A percentile compares a stretch with the other conserved stretches of the same genome.
Conservation (phyloP, 805 yeast species). For the Nakazawaea ishiwadae region DNA sequence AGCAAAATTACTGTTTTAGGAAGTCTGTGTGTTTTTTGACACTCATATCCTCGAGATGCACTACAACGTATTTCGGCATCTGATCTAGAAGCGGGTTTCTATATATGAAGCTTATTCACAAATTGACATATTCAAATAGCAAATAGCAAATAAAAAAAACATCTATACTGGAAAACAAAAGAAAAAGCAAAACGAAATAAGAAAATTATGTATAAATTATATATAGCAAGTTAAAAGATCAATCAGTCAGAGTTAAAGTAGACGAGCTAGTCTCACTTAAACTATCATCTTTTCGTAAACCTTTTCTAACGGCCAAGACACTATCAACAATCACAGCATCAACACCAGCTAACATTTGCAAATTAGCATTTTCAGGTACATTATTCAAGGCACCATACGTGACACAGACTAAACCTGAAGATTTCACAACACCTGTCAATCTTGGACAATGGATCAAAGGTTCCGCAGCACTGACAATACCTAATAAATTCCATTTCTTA, state of each 20-base stretch:
- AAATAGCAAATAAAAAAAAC: too few species aligned
- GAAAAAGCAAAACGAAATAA: neutral
- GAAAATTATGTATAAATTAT: neutral
- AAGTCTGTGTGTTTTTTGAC: too few species aligned
- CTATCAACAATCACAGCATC: slow-evolving; percentile 98
- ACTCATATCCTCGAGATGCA: too few species aligned
- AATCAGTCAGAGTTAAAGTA: neutral
- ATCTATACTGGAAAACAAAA: neutral
- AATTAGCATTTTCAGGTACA: slow-evolving; percentile 73
- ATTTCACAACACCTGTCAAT: slow-evolving; percentile 84
- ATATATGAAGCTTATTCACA: too few species aligned
- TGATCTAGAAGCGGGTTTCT: too few species aligned
- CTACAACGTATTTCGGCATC: too few species aligned
- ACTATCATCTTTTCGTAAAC: slow-evolving; percentile 38
- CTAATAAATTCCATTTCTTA: slow-evolving; percentile 84
- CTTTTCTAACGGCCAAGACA: slow-evolving; percentile 89
- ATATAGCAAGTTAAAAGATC: neutral
- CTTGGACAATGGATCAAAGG: slow-evolving; percentile 89
- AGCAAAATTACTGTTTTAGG: too few species aligned
- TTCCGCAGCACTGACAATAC: slow-evolving; percentile 84
- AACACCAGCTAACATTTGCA: slow-evolving; percentile 90
- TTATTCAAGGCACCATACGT: slow-evolving; percentile 86
- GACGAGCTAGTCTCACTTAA: slow-evolving; percentile 1
- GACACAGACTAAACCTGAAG: slow-evolving; percentile 87
- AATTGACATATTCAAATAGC: too few species aligned